These are phyloP conservation scores for Zostera marina DNA, from an alignment of 116 monocot genomes.

Conservation along the genomic window DNA sequence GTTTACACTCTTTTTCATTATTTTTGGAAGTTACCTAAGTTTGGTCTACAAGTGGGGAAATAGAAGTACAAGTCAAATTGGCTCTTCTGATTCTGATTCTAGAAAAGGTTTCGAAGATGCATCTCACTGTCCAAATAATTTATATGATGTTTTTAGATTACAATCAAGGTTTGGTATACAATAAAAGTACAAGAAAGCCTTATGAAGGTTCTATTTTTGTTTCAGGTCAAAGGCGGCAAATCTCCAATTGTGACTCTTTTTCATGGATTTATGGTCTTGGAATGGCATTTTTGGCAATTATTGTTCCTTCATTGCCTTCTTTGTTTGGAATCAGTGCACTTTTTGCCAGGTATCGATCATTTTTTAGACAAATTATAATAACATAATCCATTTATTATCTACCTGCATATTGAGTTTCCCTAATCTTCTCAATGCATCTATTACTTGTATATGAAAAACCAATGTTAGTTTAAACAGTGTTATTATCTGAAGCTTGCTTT, in stretches of 20 bases:
- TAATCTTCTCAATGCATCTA: background rate
- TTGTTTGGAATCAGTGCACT: constrained; percentile 73
- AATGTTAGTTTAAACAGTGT: background rate
- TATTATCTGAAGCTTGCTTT: background rate
- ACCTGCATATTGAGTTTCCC: background rate
- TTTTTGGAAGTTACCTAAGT: constrained; percentile 48
- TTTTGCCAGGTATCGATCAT: constrained; percentile 47
- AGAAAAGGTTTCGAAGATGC: constrained; percentile 49
- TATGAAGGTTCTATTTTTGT: constrained; percentile 2
- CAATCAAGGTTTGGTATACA: background rate
- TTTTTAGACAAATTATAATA: background rate
- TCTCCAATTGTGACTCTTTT: constrained; percentile 28
- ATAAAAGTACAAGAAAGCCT: too few species aligned
- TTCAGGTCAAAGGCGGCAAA: constrained; percentile 54
- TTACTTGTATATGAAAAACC: background rate
- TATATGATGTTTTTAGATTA: background rate
- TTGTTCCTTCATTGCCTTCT: constrained; percentile 46
- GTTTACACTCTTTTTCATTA: constrained; percentile 39
- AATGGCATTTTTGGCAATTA: constrained; percentile 60
- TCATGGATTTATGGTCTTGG: constrained; percentile 54
- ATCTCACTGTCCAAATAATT: background rate
- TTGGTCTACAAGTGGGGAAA: constrained; percentile 64
- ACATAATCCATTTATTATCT: background rate
- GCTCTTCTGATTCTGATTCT: constrained; percentile 40
- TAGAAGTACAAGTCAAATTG: constrained; percentile 26